Conservation (phyloP, 2,329 filamentous ascomycete genomes). For the Penicillium verrucosum region DNA sequence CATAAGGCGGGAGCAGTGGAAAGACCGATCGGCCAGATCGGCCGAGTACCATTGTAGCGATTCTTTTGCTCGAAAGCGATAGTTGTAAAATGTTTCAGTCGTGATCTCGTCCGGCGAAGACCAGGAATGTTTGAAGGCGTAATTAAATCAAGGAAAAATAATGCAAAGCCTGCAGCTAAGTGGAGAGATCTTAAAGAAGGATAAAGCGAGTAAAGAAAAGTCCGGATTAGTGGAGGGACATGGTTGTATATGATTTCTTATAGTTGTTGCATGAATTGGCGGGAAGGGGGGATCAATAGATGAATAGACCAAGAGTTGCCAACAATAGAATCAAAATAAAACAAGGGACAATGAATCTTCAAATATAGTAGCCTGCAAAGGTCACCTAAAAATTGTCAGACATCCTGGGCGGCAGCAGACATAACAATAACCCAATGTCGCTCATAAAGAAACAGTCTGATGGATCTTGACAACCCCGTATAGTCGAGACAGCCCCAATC, state of each 20-base stretch:
- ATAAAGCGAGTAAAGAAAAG: not conserved
- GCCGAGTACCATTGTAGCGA: slow-evolving; percentile 32
- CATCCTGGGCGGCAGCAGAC: slow-evolving; percentile 14
- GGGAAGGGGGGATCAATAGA: not conserved
- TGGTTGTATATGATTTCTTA: slow-evolving; percentile 4
- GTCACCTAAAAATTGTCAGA: not conserved
- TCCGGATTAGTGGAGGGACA: not conserved
- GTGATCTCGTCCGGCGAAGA: slow-evolving; percentile 4
- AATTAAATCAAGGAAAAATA: not conserved
- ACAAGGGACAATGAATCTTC: slow-evolving; percentile 7
- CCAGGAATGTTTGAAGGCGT: not conserved
- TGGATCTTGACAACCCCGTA: slow-evolving; percentile 9
- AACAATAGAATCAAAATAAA: slow-evolving; percentile 7
- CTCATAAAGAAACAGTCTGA: slow-evolving; percentile 14
- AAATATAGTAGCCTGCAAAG: slow-evolving; percentile 8
- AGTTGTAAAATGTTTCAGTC: not conserved
- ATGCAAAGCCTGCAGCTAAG: not conserved
- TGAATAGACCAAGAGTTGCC: not conserved
- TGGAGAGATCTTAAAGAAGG: not conserved
- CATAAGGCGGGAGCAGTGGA: slow-evolving; percentile 42
- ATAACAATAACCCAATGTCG: slow-evolving; percentile 1
- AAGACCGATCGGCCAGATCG: slow-evolving; percentile 34
- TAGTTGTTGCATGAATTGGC: not conserved
- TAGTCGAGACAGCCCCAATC: slow-evolving; percentile 15
- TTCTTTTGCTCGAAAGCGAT: not conserved